Conservation (phyloP, 1,139 yeast species). For the Protomyces macrosporus region DNA sequence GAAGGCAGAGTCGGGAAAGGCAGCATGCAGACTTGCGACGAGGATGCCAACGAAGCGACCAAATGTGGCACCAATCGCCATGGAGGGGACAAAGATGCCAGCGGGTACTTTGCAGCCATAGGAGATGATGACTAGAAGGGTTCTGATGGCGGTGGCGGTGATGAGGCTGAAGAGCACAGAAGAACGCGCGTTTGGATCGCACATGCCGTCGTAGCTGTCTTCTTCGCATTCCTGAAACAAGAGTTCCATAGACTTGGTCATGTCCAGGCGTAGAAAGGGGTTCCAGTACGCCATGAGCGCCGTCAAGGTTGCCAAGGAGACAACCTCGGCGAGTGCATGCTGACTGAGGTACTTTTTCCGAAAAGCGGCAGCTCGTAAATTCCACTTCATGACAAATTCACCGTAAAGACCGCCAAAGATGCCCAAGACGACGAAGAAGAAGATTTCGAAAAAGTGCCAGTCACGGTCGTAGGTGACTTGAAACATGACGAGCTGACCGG, state of each 20-base stretch:
- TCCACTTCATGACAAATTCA: constrained; percentile 68
- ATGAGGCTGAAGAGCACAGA: constrained; percentile 48
- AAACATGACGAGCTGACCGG: constrained; percentile 89
- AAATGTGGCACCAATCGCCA: constrained; percentile 95
- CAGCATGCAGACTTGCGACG: constrained; percentile 53
- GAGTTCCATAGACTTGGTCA: constrained; percentile 93
- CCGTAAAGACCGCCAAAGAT: constrained; percentile 91
- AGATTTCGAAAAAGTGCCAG: constrained; percentile 85
- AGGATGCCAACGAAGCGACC: constrained; percentile 77
- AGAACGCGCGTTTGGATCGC: constrained; percentile 31
- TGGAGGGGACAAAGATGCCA: constrained; percentile 91
- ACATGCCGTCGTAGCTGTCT: constrained; percentile 37
- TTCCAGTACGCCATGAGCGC: constrained; percentile 78
- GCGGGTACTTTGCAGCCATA: constrained; percentile 94
- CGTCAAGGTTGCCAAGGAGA: constrained; percentile 61
- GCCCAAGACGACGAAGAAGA: constrained; percentile 73
- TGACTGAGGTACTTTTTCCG: constrained; percentile 61
- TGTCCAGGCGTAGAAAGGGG: constrained; percentile 72
- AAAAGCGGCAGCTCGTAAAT: constrained; percentile 71
- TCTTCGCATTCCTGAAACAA: constrained; percentile 78
- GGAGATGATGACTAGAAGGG: constrained; percentile 67
- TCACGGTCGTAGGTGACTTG: constrained; percentile 77
- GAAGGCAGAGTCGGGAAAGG: constrained; percentile 43
- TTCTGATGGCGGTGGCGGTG: constrained; percentile 68
- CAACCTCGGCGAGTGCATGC: constrained; percentile 65